Base-by-base conservation (phyloP, 208 protist species). In the Angomonas ambiguus region DNA sequence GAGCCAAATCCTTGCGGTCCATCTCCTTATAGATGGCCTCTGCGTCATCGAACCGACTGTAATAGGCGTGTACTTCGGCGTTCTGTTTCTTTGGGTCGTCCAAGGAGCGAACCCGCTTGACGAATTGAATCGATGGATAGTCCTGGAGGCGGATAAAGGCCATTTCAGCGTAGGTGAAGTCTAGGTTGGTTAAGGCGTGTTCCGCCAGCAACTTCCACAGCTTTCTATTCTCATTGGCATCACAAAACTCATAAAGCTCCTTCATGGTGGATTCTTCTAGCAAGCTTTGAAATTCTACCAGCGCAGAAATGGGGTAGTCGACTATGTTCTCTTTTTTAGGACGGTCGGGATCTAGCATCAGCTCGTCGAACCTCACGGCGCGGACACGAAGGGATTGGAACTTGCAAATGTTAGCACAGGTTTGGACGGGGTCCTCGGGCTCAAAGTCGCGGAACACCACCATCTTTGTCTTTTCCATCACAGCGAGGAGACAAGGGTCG, bases 41-140 rank as follows among this genome's bases (percentile, higher is more conserved):
- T 6, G 98, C 97, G 76, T 98, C 95, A 53, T 99, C 97, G 71
- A 99, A 98, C 57, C 82, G 76, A 49, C 84, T 63, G 76, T 98
- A 98, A 81, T 98, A 98, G 16, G 95, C 83, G 63, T 90, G 77
- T n/a, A 99, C 87, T 80, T 99, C 97, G 1, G 98, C 98, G 24
- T 82, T 56, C 77, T 99, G 97, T 87, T 98, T 98, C 66, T 78
- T 80, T 51, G 79, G 71, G 77, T 98, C 93, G 63, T 98, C 91
- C 8, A 98, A 77, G 13, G 76, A 57, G 45, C 77, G 82, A 8
- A 99, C 68, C 13, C 92, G 83, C 87, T 98, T 98, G 20, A 99
- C 93, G 64, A 99, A 98, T 72, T 98, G 93, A 18, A 99, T 88
- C 11, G 97, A 94, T 27, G 93, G 85, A 80, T 98, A 99, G 79